A percentile compares a stretch with the other conserved stretches of the same genome.
Evolutionary conservation across 192 early-diverging fungal genomes (phyloP).

Genomic region (Coemansia sp.): DNA sequence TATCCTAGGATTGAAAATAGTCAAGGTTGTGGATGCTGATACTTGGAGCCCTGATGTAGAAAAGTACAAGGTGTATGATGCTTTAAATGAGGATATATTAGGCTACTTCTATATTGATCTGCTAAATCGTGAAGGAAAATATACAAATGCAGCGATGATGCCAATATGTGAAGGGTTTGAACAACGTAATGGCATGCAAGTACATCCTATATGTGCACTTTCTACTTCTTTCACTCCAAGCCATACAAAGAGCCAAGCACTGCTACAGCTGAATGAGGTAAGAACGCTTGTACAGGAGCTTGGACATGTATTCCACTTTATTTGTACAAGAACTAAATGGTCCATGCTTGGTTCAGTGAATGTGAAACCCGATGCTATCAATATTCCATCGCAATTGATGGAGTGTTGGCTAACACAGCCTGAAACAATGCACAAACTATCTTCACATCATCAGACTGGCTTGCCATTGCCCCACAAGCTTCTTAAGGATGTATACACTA

Average conservation of each 20-base stretch:
- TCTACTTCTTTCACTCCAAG: constrained; percentile 27
- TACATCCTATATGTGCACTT: constrained; percentile 60
- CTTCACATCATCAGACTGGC: constrained; percentile 63
- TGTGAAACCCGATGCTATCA: constrained; percentile 72
- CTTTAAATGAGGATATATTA: constrained; percentile 36
- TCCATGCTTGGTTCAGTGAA: constrained; percentile 61
- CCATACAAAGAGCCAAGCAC: too few species aligned
- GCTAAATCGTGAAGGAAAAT: constrained; percentile 64
- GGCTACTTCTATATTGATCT: constrained; percentile 70
- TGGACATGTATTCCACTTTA: constrained; percentile 59
- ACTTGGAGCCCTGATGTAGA: constrained; percentile 70
- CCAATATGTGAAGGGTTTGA: constrained; percentile 64
- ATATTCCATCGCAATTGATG: constrained; percentile 78
- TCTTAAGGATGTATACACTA: constrained; percentile 47
- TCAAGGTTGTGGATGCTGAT: constrained; percentile 54
- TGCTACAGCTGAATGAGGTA: too few species aligned
- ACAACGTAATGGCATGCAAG: constrained; percentile 39
- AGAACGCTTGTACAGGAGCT: constrained; percentile 76
- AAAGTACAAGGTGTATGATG: constrained; percentile 55
- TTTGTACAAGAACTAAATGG: constrained; percentile 66
- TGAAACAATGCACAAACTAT: constrained; percentile 44
- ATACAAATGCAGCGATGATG: constrained; percentile 64
- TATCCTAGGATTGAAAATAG: constrained; percentile 62
- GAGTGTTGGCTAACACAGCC: constrained; percentile 69
- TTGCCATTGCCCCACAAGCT: constrained; percentile 52